phyloP scores from a whole-genome alignment of 106 monocot species.

The Platanthera guangdongensis region DNA sequence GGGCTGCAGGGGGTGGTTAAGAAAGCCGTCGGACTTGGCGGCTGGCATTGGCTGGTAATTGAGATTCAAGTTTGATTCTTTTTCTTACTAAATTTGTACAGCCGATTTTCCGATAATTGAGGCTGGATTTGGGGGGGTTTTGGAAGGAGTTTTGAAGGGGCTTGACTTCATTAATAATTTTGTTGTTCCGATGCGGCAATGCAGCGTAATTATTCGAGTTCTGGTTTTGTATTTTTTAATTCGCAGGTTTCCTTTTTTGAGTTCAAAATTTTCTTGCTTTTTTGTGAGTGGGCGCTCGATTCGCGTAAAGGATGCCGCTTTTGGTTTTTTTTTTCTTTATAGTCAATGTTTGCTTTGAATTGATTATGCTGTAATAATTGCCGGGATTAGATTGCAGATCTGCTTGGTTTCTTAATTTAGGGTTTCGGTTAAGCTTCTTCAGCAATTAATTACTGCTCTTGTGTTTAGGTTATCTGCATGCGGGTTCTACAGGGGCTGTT shows the following conservation, averaged over 20 bases:
- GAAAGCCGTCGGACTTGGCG: constrained; percentile 70
- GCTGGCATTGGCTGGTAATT: constrained; percentile 71
- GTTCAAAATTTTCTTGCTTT: neutral
- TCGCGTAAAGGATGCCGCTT: neutral
- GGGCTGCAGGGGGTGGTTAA: constrained; percentile 62
- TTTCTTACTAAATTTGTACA: neutral
- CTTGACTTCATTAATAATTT: neutral
- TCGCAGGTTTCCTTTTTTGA: neutral
- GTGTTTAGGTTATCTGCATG: constrained; percentile 11
- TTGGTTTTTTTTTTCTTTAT: neutral
- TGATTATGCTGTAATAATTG: neutral
- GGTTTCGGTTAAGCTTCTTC: neutral
- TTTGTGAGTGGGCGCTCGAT: neutral
- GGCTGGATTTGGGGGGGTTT: neutral
- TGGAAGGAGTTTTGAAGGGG: neutral
- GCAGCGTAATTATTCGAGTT: constrained; percentile 7
- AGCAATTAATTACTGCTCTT: neutral
- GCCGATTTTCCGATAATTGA: constrained; percentile 4
- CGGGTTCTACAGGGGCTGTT: neutral
- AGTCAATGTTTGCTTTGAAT: constrained; percentile 3
- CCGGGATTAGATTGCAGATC: neutral
- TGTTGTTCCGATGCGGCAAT: neutral
- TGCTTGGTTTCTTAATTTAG: neutral
- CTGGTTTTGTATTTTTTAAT: neutral
- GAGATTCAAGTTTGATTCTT: neutral